phyloP scores from a whole-genome alignment of 1,284 basidiomycete species.

The Trametes sp. region DNA sequence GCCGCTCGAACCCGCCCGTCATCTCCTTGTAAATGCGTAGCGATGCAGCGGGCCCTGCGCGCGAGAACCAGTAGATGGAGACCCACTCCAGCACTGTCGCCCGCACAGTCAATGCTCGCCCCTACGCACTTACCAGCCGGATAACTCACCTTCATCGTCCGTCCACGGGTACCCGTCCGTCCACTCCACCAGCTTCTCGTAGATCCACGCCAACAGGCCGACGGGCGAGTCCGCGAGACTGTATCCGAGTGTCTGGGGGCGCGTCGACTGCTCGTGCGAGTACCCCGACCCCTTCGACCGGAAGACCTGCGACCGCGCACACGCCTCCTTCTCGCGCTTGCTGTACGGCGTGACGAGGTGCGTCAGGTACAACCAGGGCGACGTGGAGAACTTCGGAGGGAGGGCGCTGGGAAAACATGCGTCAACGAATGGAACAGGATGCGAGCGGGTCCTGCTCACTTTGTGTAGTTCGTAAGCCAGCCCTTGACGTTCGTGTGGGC shows the following conservation, averaged over 20 bases:
- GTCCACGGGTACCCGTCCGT: constrained; percentile 59
- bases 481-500: constrained; percentile 20
- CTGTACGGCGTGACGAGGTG: constrained; percentile 14
- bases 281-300: constrained; percentile 40
- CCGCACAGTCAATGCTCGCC: neutral
- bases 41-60: constrained; percentile 60
- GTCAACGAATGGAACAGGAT: neutral
- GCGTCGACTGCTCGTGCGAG: constrained; percentile 40
- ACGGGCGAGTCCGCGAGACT: constrained; percentile 63
- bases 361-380: constrained; percentile 15
- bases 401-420: neutral
- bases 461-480: constrained; percentile 23
- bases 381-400: neutral
- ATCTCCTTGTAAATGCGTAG: constrained; percentile 62
- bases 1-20: neutral
- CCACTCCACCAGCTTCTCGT: constrained; percentile 64
- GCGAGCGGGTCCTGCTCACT: neutral
- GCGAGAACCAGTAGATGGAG: constrained; percentile 66
- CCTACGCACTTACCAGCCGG: no score
- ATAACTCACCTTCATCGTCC: constrained; percentile 54
- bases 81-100: constrained; percentile 62
- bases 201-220: constrained; percentile 66
- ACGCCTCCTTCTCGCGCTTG: neutral
- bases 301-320: constrained; percentile 18
- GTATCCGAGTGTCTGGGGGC: constrained; percentile 53